Evolutionary conservation across 768 basidiomycete species (phyloP).

Genomic region (Boletus pseudopeckii): DNA sequence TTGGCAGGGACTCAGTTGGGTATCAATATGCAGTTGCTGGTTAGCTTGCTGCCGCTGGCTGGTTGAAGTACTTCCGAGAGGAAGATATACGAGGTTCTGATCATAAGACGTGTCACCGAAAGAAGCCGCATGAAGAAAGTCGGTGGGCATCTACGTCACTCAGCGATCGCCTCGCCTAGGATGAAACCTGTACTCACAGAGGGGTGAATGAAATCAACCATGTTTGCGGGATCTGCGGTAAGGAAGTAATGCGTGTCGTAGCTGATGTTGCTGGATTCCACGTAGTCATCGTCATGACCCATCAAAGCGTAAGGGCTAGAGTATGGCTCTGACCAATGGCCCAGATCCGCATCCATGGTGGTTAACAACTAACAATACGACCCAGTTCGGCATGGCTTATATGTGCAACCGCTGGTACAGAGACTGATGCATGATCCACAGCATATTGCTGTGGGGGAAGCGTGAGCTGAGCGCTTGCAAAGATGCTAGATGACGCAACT

Average conservation of each 20-base stretch:
- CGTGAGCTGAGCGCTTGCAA: neutral
- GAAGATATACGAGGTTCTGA: neutral
- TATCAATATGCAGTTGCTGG: conserved; percentile 20
- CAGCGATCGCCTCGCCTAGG: neutral
- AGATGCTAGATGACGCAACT: neutral
- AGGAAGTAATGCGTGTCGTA: neutral
- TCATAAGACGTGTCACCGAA: neutral
- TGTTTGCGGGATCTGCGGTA: neutral
- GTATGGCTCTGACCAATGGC: conserved; percentile 7
- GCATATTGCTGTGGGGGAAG: conserved; percentile 25
- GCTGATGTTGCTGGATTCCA: neutral
- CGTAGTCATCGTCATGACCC: neutral
- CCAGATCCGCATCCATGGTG: conserved; percentile 14
- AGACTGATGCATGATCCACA: conserved; percentile 9
- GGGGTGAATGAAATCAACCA: neutral
- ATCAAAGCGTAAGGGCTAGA: neutral
- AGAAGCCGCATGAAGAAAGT: neutral
- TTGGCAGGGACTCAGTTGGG: conserved; percentile 7
- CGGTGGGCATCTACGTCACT: conserved; percentile 7
- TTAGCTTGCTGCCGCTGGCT: conserved; percentile 6
- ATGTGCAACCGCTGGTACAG: neutral
- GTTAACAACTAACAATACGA: neutral
- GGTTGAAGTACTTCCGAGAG: neutral
- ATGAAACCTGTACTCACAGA: conserved; percentile 13
- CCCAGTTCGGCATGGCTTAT: conserved; percentile 7